These are phyloP conservation scores for Glaciozyma martinii DNA, from an alignment of 768 basidiomycete species.

Conservation along the genomic window DNA sequence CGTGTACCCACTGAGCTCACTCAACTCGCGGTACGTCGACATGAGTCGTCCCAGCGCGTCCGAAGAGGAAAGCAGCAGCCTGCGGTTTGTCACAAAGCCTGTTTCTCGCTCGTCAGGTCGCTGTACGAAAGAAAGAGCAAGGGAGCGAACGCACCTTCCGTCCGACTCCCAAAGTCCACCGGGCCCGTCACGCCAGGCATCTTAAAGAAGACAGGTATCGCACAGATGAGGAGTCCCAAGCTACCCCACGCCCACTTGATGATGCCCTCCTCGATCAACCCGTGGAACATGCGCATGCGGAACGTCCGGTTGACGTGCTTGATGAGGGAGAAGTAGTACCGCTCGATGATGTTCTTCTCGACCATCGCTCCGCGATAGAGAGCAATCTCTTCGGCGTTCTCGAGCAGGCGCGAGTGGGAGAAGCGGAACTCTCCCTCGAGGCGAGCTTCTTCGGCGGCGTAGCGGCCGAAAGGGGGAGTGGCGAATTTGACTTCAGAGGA, in stretches of 20 bases:
- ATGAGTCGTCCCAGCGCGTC: slow-evolving; percentile 86
- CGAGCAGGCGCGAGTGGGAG: slow-evolving; percentile 72
- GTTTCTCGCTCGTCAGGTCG: not conserved
- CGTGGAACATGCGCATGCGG: slow-evolving; percentile 75
- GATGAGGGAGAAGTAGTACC: slow-evolving; percentile 73
- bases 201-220: slow-evolving; percentile 86
- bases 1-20: slow-evolving; percentile 92
- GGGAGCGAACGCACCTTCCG: slow-evolving; percentile 56
- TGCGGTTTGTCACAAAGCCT: slow-evolving; percentile 90
- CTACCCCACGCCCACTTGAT: slow-evolving; percentile 94
- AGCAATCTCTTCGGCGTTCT: slow-evolving; percentile 88
- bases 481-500: not conserved
- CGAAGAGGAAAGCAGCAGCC: slow-evolving; percentile 37
- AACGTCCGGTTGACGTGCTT: slow-evolving; percentile 77
- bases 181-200: slow-evolving; percentile 49
- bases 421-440: slow-evolving; percentile 86
- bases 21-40: slow-evolving; percentile 85
- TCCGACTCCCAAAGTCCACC: slow-evolving; percentile 70
- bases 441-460: slow-evolving; percentile 78
- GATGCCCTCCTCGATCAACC: slow-evolving; percentile 85
- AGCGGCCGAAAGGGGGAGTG: slow-evolving; percentile 77
- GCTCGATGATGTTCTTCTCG: slow-evolving; percentile 86
- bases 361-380: slow-evolving; percentile 60
- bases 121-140: not conserved
- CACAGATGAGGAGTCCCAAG: slow-evolving; percentile 82